Evolutionary conservation across 2,329 filamentous ascomycete genomes (phyloP).

Genomic region (Neofusicoccum ribis): DNA sequence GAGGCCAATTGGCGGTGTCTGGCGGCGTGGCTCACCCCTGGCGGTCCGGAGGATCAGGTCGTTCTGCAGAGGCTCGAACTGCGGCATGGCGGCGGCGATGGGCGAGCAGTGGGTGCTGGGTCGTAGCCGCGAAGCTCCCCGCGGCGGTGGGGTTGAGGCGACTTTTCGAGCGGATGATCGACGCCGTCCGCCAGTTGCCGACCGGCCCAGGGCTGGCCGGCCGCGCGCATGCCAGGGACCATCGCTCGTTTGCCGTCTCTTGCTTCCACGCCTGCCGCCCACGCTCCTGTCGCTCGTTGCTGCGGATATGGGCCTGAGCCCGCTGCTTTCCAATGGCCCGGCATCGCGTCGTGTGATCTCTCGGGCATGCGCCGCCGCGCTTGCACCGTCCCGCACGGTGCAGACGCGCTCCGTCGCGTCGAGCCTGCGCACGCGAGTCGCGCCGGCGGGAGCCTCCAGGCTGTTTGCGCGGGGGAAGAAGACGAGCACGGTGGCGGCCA

Average conservation of each 20-base stretch:
- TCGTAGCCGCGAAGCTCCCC: background rate
- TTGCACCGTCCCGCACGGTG: background rate
- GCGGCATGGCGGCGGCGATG: slow-evolving; percentile 54
- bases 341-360: background rate
- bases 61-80: slow-evolving; percentile 86
- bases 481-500: slow-evolving; percentile 35
- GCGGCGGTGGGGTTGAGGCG: slow-evolving; percentile 14
- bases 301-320: background rate
- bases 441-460: background rate
- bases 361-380: background rate
- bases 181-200: background rate
- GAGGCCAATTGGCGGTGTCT: background rate
- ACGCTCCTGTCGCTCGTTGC: background rate
- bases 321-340: background rate
- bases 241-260: too few species aligned
- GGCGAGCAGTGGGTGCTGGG: background rate
- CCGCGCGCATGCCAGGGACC: background rate
- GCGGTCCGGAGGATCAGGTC: slow-evolving; percentile 89
- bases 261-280: background rate
- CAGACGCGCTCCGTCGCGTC: slow-evolving; percentile 8
- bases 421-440: background rate
- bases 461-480: slow-evolving; percentile 29
- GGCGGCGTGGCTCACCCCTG: slow-evolving; percentile 60
- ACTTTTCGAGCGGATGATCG: slow-evolving; percentile 14
- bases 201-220: background rate